Conservation (phyloP, 2,329 filamentous ascomycete genomes). For the Ilyonectria mors-panacis region DNA sequence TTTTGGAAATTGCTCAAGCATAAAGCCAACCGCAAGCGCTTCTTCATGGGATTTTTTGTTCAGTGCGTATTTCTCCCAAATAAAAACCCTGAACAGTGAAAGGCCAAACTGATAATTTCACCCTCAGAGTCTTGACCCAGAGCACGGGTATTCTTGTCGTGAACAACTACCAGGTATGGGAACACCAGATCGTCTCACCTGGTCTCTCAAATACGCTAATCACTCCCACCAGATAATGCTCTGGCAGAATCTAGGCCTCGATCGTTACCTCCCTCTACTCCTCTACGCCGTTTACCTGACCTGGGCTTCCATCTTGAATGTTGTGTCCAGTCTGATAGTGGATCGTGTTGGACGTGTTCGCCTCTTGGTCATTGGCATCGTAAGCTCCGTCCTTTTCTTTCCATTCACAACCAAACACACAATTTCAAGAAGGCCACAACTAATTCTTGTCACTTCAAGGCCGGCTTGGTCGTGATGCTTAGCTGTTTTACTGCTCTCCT, state of each 20-base stretch:
- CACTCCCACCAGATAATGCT: background rate
- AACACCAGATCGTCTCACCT: background rate
- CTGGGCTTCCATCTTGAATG: background rate
- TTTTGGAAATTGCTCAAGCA: too few species aligned
- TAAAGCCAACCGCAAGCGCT: background rate
- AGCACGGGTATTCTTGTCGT: background rate
- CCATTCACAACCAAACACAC: background rate
- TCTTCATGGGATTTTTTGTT: background rate
- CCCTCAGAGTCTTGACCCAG: background rate
- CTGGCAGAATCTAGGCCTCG: background rate
- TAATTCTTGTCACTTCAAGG: background rate
- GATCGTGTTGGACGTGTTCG: background rate
- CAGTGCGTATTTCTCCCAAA: too few species aligned
- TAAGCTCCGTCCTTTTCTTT: too few species aligned
- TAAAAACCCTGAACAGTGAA: too few species aligned
- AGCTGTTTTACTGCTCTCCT: background rate
- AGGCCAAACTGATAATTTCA: too few species aligned
- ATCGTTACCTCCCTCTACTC: background rate
- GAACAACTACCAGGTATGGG: constrained; percentile 6
- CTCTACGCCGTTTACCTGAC: background rate
- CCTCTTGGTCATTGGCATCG: background rate
- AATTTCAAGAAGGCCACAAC: background rate
- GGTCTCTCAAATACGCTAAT: background rate
- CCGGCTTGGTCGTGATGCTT: background rate
- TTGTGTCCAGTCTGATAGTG: background rate